Conservation (phyloP, 108 stramenopile genomes). For the Nitzschia sp. region DNA sequence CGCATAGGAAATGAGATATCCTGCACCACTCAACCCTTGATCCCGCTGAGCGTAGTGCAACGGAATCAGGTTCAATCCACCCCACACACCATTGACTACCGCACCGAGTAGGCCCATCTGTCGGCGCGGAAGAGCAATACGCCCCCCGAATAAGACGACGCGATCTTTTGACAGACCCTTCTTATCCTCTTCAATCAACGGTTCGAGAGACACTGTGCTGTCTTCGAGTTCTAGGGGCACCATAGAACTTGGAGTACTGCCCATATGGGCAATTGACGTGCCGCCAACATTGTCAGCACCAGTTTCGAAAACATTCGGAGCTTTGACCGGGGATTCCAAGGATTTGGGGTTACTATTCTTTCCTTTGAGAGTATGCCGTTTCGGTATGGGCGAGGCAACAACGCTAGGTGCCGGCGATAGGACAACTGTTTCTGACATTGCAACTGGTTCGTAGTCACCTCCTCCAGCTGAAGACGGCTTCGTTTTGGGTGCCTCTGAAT, state of each 20-base stretch:
- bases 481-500: slow-evolving; percentile 37
- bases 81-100: slow-evolving; percentile 53
- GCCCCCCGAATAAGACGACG: slow-evolving; percentile 32
- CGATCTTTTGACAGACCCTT: slow-evolving; percentile 15
- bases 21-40: slow-evolving; percentile 28
- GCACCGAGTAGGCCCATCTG: slow-evolving; percentile 56
- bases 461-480: neutral
- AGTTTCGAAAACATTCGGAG: neutral
- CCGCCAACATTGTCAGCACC: neutral
- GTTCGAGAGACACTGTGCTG: neutral
- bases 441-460: slow-evolving; percentile 5
- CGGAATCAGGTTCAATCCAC: slow-evolving; percentile 53
- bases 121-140: slow-evolving; percentile 40
- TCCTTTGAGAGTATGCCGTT: neutral
- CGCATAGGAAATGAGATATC: slow-evolving; percentile 48
- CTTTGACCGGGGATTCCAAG: neutral
- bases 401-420: neutral
- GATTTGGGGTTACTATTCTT: neutral
- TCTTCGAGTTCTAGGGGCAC: slow-evolving; percentile 19
- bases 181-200: neutral
- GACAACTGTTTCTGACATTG: neutral
- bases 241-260: slow-evolving; percentile 1
- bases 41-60: slow-evolving; percentile 50
- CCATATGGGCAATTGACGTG: neutral
- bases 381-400: neutral